Percentiles rank a stretch among this genome's conserved stretches.
Evolutionary conservation across 495 filamentous ascomycete species (phyloP).

Genomic region (Daldinia concentrica): DNA sequence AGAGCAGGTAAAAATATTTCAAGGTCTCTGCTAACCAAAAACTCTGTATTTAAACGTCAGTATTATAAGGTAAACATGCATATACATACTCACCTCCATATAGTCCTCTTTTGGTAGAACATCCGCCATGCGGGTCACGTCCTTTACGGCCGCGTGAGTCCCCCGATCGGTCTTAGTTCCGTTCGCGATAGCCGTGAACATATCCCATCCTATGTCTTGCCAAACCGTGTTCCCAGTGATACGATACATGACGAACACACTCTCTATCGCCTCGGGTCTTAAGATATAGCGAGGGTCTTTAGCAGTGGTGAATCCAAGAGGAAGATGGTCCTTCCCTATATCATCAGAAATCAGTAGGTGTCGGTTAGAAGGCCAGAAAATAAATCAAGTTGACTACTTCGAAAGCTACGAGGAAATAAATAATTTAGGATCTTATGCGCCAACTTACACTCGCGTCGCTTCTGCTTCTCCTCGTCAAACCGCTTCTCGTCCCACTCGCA

Average conservation of each 20-base stretch:
- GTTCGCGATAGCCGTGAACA: conserved; percentile 72
- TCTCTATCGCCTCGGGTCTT: conserved; percentile 72
- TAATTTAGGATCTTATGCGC: background rate
- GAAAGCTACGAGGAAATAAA: background rate
- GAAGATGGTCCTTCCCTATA: conserved; percentile 43
- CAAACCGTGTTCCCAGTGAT: conserved; percentile 71
- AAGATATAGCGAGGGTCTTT: conserved; percentile 57
- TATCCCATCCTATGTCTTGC: conserved; percentile 75
- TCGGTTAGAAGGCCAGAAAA: background rate
- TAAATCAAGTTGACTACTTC: background rate
- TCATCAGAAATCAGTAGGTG: background rate
- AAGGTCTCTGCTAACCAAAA: conserved; percentile 81
- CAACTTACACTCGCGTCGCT: conserved; percentile 43
- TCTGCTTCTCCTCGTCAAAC: conserved; percentile 52
- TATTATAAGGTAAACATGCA: background rate
- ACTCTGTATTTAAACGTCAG: conserved; percentile 45
- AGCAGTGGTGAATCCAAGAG: conserved; percentile 50
- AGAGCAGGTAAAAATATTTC: conserved; percentile 84
- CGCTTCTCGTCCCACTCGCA: conserved; percentile 78
- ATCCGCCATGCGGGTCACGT: conserved; percentile 57
- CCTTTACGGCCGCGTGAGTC: conserved; percentile 67
- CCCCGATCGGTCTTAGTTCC: conserved; percentile 66
- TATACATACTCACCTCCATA: conserved; percentile 52
- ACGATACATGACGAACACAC: conserved; percentile 76
- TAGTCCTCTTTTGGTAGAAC: conserved; percentile 51